phyloP scores from a whole-genome alignment of 371 early-diverging fungal genomes.

The Mucor piriformis region DNA sequence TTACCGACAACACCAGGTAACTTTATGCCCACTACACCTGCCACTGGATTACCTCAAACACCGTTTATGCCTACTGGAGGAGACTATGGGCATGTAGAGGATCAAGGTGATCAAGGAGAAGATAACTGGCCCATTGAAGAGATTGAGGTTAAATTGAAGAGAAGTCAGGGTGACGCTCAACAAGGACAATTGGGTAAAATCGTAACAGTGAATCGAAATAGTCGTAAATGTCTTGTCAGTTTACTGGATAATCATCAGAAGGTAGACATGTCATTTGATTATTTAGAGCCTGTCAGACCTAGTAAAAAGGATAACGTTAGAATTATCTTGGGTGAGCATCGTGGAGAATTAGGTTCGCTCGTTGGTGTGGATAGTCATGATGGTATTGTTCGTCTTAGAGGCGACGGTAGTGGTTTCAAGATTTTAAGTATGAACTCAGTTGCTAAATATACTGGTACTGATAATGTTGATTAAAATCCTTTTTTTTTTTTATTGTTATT shows the following conservation, averaged over 20 bases:
- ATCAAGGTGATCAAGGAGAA: conserved; percentile 37
- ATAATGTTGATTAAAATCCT: conserved; percentile 20
- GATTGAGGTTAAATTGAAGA: conserved; percentile 62
- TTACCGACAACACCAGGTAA: conserved; percentile 40
- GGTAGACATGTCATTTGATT: conserved; percentile 46
- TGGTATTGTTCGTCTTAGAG: conserved; percentile 75
- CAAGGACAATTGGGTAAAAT: conserved; percentile 54
- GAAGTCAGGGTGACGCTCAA: conserved; percentile 35
- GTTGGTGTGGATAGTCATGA: conserved; percentile 83
- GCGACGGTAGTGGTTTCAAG: conserved; percentile 63
- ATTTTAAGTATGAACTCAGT: conserved; percentile 64
- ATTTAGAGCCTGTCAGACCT: conserved; percentile 72
- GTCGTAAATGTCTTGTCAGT: conserved; percentile 47
- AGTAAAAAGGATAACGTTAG: conserved; percentile 80
- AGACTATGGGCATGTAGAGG: conserved; percentile 51
- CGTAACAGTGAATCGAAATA: conserved; percentile 49
- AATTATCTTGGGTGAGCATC: conserved; percentile 72
- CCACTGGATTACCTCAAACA: conserved; percentile 59
- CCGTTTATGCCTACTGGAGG: conserved; percentile 68
- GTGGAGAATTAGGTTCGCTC: conserved; percentile 76
- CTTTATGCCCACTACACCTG: conserved; percentile 58
- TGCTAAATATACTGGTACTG: conserved; percentile 58
- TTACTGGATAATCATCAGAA: conserved; percentile 32
- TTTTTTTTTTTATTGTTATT: background rate
- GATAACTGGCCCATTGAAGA: conserved; percentile 69